Percentiles rank a stretch among this genome's conserved stretches.
These are phyloP conservation scores for Linum usitatissimum DNA, from an alignment of 345 rosid genomes.

Conservation along the genomic window DNA sequence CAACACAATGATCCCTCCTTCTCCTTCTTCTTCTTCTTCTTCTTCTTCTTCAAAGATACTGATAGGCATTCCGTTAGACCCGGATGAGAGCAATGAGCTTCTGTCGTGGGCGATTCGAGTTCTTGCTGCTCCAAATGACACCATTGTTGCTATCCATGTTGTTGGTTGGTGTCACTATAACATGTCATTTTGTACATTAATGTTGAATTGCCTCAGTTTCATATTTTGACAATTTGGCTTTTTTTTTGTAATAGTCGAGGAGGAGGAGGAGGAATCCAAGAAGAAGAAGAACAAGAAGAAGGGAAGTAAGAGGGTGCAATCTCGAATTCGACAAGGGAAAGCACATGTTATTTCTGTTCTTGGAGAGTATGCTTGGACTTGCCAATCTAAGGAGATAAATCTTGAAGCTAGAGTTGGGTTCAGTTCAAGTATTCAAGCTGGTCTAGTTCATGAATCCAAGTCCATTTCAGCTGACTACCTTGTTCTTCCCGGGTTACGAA, in stretches of 20 bases:
- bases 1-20: conserved; percentile 34
- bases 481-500: conserved; percentile 51
- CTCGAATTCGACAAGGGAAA: conserved; percentile 55
- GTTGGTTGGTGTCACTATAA: conserved; percentile 35
- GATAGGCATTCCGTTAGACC: conserved; percentile 57
- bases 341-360: conserved; percentile 80
- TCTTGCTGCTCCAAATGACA: conserved; percentile 64
- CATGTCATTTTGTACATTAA: too few species aligned
- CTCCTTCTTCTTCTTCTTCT: conserved; percentile 28
- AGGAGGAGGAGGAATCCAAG: conserved; percentile 30
- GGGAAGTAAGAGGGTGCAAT: conserved; percentile 17
- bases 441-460: conserved; percentile 60
- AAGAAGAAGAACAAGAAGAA: conserved; percentile 23
- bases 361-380: conserved; percentile 51
- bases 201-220: neutral
- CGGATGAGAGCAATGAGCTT: conserved; percentile 43
- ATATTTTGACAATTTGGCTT: neutral
- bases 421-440: conserved; percentile 47
- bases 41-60: conserved; percentile 50
- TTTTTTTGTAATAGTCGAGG: conserved; percentile 28
- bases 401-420: conserved; percentile 82
- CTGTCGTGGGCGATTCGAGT: conserved; percentile 73
- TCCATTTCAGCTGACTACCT: conserved; percentile 64
- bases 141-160: conserved; percentile 64
- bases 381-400: conserved; percentile 60